A percentile compares a stretch with the other conserved stretches of the same genome.
Evolutionary conservation across 192 early-diverging fungal species (phyloP).

Genomic region (Mycoemilia scoparia): DNA sequence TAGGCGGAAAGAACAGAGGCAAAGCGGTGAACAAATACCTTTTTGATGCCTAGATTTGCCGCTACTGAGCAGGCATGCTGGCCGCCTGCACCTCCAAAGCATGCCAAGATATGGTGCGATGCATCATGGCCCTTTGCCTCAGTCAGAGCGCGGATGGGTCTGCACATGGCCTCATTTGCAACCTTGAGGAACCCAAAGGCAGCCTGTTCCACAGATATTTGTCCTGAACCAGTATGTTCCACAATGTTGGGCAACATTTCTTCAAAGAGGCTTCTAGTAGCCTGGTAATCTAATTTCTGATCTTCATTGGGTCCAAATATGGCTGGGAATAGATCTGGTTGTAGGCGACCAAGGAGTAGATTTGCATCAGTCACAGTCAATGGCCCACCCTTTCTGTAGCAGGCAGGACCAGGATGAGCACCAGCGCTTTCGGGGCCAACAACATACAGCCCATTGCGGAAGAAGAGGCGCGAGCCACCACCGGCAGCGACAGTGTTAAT

Average conservation of each 20-base stretch:
- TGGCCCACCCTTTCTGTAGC: constrained; percentile 85
- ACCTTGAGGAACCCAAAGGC: constrained; percentile 90
- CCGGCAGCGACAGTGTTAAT: constrained; percentile 96
- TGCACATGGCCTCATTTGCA: constrained; percentile 92
- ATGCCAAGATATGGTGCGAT: constrained; percentile 62
- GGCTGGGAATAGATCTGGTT: constrained; percentile 74
- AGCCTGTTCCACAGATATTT: constrained; percentile 65
- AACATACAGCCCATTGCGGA: constrained; percentile 79
- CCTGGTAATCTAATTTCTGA: constrained; percentile 54
- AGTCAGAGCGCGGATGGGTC: constrained; percentile 81
- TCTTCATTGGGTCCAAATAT: constrained; percentile 83
- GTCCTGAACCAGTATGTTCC: constrained; percentile 8
- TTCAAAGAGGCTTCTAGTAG: constrained; percentile 42
- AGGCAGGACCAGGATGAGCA: constrained; percentile 89
- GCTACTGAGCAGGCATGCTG: constrained; percentile 96
- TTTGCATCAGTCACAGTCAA: constrained; percentile 92
- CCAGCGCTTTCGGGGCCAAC: constrained; percentile 87
- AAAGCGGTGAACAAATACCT: constrained; percentile 72
- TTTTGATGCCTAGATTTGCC: constrained; percentile 59
- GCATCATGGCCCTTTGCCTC: constrained; percentile 85
- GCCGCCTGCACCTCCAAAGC: constrained; percentile 90
- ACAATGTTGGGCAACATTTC: constrained; percentile 50
- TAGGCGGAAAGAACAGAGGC: constrained; percentile 88
- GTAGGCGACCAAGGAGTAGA: constrained; percentile 67
- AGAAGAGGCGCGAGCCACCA: constrained; percentile 83